Evolutionary conservation across 257 asterid genomes (phyloP).

Genomic region (Przewalskia tangutica): DNA sequence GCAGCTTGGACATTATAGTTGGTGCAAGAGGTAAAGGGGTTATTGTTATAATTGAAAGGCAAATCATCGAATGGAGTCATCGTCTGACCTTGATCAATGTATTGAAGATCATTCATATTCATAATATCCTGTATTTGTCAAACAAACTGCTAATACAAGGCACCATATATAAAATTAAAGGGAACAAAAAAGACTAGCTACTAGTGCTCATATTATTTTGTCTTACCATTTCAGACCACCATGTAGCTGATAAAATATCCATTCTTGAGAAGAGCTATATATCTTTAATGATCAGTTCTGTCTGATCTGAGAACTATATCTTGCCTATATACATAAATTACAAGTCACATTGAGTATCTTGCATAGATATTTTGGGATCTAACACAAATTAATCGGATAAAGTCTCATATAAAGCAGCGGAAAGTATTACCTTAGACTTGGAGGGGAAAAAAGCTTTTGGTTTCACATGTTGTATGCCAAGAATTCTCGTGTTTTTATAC

Average conservation of each 20-base stretch:
- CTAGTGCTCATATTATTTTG: too few species aligned
- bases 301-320: neutral
- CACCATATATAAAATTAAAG: too few species aligned
- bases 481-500: neutral
- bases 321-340: neutral
- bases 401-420: neutral
- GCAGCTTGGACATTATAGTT: neutral
- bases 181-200: too few species aligned
- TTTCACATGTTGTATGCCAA: neutral
- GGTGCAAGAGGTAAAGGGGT: neutral
- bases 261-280: neutral
- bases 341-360: neutral
- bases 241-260: neutral
- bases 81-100: neutral
- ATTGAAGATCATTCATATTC: neutral
- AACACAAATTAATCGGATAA: neutral
- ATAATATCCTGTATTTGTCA: neutral
- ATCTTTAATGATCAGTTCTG: too few species aligned
- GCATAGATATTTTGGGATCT: neutral
- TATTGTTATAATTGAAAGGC: neutral
- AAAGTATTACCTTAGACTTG: neutral
- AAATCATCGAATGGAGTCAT: neutral
- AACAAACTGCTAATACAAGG: too few species aligned
- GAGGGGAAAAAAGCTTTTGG: neutral
- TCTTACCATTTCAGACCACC: conserved; percentile 8